Evolutionary conservation across 352 stramenopile genomes (phyloP).

Genomic region (Phytophthora capsici): DNA sequence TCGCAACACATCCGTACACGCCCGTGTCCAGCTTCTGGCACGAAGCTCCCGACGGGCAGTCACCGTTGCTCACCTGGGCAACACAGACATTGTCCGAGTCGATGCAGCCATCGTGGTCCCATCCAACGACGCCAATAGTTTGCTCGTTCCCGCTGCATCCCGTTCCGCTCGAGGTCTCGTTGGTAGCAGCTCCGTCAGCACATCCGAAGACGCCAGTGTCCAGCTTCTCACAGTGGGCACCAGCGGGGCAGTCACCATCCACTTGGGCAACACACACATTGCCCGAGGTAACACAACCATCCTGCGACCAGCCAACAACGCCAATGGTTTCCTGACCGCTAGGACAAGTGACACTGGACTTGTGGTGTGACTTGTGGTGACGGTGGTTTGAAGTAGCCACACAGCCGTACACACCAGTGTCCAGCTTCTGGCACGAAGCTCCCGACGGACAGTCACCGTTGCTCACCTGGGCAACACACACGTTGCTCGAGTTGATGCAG

Average conservation of each 20-base stretch:
- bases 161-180: constrained; percentile 5
- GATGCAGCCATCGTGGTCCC: constrained; percentile 29
- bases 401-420: constrained; percentile 44
- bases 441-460: constrained; percentile 25
- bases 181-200: constrained; percentile 6
- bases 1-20: constrained; percentile 38
- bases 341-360: constrained; percentile 17
- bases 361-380: constrained; percentile 23
- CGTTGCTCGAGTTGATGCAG: constrained; percentile 20
- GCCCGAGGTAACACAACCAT: constrained; percentile 1
- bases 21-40: constrained; percentile 37
- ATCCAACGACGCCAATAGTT: constrained; percentile 25
- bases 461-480: constrained; percentile 35
- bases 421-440: constrained; percentile 31
- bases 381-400: constrained; percentile 19
- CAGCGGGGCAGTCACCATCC: constrained; percentile 20
- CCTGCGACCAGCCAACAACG: constrained; percentile 18
- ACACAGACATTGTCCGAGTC: constrained; percentile 21
- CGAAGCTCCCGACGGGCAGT: constrained; percentile 22
- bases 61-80: constrained; percentile 29
- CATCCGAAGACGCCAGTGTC: constrained; percentile 36
- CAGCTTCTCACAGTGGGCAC: constrained; percentile 32
- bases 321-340: constrained; percentile 26
- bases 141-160: constrained; percentile 16
- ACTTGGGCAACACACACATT: constrained; percentile 25